phyloP scores from a whole-genome alignment of 1,284 basidiomycete species.

The Thelephora terrestris region DNA sequence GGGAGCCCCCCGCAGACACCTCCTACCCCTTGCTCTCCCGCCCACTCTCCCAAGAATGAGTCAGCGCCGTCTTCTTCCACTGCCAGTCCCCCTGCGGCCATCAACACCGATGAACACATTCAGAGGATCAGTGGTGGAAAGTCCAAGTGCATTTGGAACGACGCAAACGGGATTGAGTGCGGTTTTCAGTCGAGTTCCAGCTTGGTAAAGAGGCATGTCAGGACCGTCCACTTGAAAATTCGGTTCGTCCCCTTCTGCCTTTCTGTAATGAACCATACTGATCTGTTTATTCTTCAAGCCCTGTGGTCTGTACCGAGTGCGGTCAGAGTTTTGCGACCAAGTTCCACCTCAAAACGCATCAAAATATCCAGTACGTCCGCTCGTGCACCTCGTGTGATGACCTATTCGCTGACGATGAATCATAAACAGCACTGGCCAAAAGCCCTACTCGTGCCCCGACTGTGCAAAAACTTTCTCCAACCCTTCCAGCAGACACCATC shows the following conservation, averaged over 20 bases:
- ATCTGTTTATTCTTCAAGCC: not conserved
- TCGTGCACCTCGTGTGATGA: not conserved
- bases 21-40: not conserved
- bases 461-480: not conserved
- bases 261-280: not conserved
- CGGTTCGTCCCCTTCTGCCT: not conserved
- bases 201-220: not conserved
- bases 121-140: not conserved
- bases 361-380: not conserved
- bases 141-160: not conserved
- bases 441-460: not conserved
- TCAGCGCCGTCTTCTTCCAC: not conserved
- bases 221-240: conserved; percentile 1
- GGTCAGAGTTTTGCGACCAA: not conserved
- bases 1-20: not conserved
- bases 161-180: not conserved
- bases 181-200: not conserved
- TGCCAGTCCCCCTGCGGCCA: not conserved
- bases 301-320: not conserved
- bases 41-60: not conserved
- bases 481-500: conserved; percentile 1
- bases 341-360: conserved; percentile 1
- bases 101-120: not conserved
- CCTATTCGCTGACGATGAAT: no score
- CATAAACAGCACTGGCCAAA: not conserved